A percentile compares a stretch with the other conserved stretches of the same genome.
Conservation (phyloP, 352 stramenopile genomes). For the Phytophthora chlamydospora region DNA sequence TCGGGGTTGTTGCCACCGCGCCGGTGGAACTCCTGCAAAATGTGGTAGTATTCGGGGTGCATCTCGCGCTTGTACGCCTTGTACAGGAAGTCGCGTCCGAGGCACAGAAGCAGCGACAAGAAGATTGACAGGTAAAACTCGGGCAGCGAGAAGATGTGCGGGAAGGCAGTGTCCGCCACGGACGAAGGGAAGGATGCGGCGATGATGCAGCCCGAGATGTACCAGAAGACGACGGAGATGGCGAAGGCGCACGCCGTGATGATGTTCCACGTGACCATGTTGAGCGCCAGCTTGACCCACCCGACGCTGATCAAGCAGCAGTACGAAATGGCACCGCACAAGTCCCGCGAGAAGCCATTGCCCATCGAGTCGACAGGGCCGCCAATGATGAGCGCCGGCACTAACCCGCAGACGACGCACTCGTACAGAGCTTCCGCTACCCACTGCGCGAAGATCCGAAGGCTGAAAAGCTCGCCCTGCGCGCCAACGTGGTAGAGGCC, state of each 20-base stretch:
- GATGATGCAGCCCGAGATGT: constrained; percentile 69
- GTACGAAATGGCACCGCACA: constrained; percentile 79
- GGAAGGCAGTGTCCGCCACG: constrained; percentile 74
- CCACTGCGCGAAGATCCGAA: constrained; percentile 82
- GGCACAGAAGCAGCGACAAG: constrained; percentile 69
- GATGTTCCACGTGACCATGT: constrained; percentile 84
- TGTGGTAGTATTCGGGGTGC: constrained; percentile 87
- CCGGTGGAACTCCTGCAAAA: constrained; percentile 80
- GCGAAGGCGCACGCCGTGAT: constrained; percentile 62
- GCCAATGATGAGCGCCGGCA: constrained; percentile 65
- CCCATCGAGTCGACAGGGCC: constrained; percentile 63
- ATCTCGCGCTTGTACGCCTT: constrained; percentile 89
- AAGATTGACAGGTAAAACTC: constrained; percentile 87
- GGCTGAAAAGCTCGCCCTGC: constrained; percentile 83
- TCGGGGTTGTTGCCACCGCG: constrained; percentile 42
- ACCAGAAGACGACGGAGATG: constrained; percentile 80
- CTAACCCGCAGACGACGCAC: constrained; percentile 69
- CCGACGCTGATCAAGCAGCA: constrained; percentile 83
- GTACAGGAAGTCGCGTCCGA: constrained; percentile 82
- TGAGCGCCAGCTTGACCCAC: constrained; percentile 82
- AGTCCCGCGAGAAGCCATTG: constrained; percentile 65
- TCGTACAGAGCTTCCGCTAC: constrained; percentile 84
- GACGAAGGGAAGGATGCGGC: constrained; percentile 59
- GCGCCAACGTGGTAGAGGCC: constrained; percentile 82
- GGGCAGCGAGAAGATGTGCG: constrained; percentile 70